phyloP scores from a whole-genome alignment of 1,139 yeast genomes.

The Kodamaea alishanica region DNA sequence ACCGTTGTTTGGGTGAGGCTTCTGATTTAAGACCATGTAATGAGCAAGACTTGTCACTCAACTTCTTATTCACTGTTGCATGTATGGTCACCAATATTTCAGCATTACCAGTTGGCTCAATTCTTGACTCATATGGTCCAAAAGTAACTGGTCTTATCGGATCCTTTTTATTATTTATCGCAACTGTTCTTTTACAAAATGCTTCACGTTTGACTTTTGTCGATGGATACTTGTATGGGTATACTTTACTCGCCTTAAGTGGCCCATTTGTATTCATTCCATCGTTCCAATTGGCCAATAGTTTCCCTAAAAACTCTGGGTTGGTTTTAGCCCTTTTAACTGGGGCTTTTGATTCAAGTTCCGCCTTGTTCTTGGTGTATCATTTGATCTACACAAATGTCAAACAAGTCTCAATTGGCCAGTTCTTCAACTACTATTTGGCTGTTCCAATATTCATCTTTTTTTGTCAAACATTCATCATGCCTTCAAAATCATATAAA shows the following conservation, averaged over 20 bases:
- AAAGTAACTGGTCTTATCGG: conserved; percentile 76
- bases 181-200: conserved; percentile 46
- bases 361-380: conserved; percentile 69
- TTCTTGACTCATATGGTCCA: conserved; percentile 79
- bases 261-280: conserved; percentile 83
- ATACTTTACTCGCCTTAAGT: conserved; percentile 65
- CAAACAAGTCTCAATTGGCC: conserved; percentile 32
- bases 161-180: conserved; percentile 50
- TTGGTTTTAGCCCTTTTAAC: conserved; percentile 66
- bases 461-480: conserved; percentile 64
- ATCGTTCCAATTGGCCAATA: conserved; percentile 72
- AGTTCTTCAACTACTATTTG: conserved; percentile 64
- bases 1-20: conserved; percentile 44
- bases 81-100: conserved; percentile 84
- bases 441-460: conserved; percentile 72
- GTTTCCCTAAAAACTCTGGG: conserved; percentile 71
- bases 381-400: conserved; percentile 55
- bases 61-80: conserved; percentile 78
- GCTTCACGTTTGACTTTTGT: conserved; percentile 27
- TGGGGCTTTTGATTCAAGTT: conserved; percentile 76
- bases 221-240: conserved; percentile 66
- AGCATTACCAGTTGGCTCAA: conserved; percentile 76
- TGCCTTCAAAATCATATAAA: conserved; percentile 78
- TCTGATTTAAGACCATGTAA: conserved; percentile 43
- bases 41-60: conserved; percentile 75